Evolutionary conservation across 2,329 filamentous ascomycete species (phyloP).

Genomic region (Leptographium lundbergii): DNA sequence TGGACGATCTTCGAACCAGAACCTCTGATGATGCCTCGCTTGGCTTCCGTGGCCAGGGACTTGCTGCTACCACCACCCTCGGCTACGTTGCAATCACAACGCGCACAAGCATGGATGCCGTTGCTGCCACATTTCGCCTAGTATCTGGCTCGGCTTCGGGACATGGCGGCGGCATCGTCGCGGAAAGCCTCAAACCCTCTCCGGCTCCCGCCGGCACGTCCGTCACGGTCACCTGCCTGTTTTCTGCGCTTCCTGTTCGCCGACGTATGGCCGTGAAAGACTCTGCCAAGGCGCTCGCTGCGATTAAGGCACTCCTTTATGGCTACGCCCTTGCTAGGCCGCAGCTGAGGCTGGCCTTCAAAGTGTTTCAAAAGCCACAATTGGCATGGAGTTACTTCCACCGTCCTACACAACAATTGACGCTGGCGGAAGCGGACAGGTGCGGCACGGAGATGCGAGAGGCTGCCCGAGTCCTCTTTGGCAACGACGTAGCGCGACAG

Average conservation of each 20-base stretch:
- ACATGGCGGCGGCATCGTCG: conserved; percentile 23
- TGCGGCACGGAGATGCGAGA: conserved; percentile 34
- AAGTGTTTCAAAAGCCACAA: conserved; percentile 39
- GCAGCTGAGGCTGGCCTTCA: conserved; percentile 46
- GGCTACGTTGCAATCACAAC: conserved; percentile 51
- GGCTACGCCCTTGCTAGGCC: conserved; percentile 56
- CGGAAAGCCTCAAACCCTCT: conserved; percentile 18
- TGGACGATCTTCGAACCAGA: conserved; percentile 44
- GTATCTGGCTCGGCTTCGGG: conserved; percentile 4
- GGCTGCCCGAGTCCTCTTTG: conserved; percentile 49
- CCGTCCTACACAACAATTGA: conserved; percentile 2
- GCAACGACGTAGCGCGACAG: conserved; percentile 22
- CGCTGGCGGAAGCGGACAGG: background rate
- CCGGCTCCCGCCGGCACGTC: conserved; percentile 57
- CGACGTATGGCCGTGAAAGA: conserved; percentile 44
- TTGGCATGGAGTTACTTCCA: conserved; percentile 43
- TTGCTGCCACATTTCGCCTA: conserved; percentile 40
- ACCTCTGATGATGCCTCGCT: conserved; percentile 42
- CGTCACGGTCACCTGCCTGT: conserved; percentile 46
- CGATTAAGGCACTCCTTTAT: conserved; percentile 47
- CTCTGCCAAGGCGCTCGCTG: conserved; percentile 40
- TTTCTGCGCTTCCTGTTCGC: conserved; percentile 50
- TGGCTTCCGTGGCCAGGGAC: conserved; percentile 66
- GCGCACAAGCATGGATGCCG: conserved; percentile 44
- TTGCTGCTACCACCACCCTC: conserved; percentile 52